A percentile compares a stretch with the other conserved stretches of the same genome.
These are phyloP conservation scores for Syzygium jambos DNA, from an alignment of 345 rosid species.

Conservation along the genomic window DNA sequence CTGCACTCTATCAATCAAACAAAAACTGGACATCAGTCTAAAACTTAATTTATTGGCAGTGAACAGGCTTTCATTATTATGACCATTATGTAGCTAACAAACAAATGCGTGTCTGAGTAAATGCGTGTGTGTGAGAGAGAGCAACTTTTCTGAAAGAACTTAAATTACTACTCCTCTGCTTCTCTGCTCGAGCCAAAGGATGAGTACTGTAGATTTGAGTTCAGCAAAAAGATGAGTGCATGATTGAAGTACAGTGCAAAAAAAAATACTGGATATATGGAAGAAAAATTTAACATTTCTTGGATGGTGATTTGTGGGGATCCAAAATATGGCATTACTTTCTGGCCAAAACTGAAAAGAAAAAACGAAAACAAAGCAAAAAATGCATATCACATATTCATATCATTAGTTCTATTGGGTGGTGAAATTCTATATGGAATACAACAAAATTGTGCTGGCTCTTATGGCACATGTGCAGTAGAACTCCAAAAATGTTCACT, in stretches of 20 bases:
- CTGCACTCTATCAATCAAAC: slow-evolving; percentile 22
- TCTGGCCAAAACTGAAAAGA: neutral
- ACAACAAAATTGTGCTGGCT: neutral
- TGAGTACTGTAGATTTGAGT: neutral
- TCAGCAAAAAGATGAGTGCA: neutral
- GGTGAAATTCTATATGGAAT: neutral
- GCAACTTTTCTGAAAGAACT: neutral
- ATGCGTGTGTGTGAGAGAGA: neutral
- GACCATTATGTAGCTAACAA: neutral
- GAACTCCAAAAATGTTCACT: neutral
- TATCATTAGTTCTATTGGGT: neutral
- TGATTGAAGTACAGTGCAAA: neutral
- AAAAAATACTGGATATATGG: neutral
- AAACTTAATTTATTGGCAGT: neutral
- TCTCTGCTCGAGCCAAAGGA: neutral
- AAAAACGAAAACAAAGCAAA: neutral
- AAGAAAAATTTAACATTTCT: neutral
- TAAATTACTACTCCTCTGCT: neutral
- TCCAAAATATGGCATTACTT: neutral
- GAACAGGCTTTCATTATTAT: neutral
- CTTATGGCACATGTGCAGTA: neutral
- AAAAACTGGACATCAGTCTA: neutral
- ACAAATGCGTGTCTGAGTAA: neutral
- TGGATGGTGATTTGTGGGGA: neutral
- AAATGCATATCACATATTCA: neutral